Percentiles rank a stretch among this genome's conserved stretches.
These are phyloP conservation scores for Hanseniaspora valbyensis DNA, from an alignment of 805 yeast genomes.

Conservation along the genomic window DNA sequence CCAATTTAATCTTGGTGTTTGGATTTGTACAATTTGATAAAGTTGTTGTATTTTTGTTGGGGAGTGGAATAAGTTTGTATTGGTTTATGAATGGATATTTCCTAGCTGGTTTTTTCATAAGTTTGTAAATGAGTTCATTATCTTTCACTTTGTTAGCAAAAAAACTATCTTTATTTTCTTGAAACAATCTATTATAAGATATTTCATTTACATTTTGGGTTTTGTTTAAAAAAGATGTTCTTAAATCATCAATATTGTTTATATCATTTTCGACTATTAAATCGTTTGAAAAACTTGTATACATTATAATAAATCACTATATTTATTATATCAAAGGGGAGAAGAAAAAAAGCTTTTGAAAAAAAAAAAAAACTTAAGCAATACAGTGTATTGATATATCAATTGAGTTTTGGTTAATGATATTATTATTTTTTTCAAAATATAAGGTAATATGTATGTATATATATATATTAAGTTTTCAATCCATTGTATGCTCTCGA, in stretches of 20 bases:
- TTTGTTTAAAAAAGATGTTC: constrained; percentile 1
- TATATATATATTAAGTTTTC: no score
- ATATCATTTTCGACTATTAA: not conserved
- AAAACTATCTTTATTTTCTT: constrained; percentile 3
- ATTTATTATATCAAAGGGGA: no score
- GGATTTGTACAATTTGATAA: constrained; percentile 9
- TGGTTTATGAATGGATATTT: constrained; percentile 13
- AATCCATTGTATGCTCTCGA: no score
- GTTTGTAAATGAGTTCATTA: not conserved
- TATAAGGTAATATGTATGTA: no score
- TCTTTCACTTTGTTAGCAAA: not conserved
- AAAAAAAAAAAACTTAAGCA: no score
- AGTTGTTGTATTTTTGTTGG: constrained; percentile 5
- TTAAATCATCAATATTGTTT: not conserved
- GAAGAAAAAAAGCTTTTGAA: no score
- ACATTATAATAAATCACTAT: no score
- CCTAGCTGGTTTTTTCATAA: constrained; percentile 2
- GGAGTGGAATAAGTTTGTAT: constrained; percentile 7
- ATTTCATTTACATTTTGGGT: not conserved
- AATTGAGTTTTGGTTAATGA: no score
- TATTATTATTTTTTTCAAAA: no score
- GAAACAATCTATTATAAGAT: constrained; percentile 11
- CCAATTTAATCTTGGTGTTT: constrained; percentile 27
- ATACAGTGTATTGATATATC: no score
- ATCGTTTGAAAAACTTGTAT: constrained; percentile 8